These are phyloP conservation scores for Cinnamomum chago DNA, from an alignment of 164 flowering plant genomes.

Conservation along the genomic window DNA sequence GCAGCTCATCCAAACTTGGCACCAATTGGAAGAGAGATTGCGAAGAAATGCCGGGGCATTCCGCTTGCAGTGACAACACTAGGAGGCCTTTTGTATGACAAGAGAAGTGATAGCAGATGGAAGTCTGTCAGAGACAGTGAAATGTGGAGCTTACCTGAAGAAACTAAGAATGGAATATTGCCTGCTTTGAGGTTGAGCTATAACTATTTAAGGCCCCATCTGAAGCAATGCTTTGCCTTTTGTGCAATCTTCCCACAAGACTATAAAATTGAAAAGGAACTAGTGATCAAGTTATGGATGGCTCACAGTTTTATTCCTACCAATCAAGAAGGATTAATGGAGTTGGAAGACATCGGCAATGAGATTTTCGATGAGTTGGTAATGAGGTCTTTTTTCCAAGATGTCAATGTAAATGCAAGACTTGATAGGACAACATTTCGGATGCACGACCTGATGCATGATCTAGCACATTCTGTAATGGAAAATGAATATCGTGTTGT, in stretches of 20 bases:
- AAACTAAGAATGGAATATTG: not conserved
- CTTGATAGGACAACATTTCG: not conserved
- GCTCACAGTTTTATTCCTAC: constrained; percentile 3
- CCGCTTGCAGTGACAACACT: not conserved
- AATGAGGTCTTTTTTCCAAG: not conserved
- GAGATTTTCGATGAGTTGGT: constrained; percentile 6
- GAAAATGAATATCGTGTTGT: not conserved
- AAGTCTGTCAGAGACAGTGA: not conserved
- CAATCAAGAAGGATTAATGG: not conserved
- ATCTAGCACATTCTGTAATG: constrained; percentile 3
- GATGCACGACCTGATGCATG: constrained; percentile 9
- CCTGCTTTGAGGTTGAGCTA: constrained; percentile 7
- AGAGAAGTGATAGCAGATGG: not conserved
- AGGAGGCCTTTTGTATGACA: not conserved
- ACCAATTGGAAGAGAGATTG: not conserved
- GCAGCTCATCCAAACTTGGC: not conserved
- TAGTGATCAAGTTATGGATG: constrained; percentile 5
- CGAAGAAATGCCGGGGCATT: not conserved
- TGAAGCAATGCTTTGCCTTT: constrained; percentile 7
- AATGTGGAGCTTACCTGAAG: not conserved
- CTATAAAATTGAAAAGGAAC: not conserved
- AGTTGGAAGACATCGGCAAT: not conserved
- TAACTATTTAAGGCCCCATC: not conserved
- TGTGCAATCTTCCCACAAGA: constrained; percentile 8
- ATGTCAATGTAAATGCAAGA: no score